Percentiles rank a stretch among this genome's conserved stretches.
These are phyloP conservation scores for Sarocladium brachiariae DNA, from an alignment of 2,329 filamentous ascomycete genomes.

Conservation along the genomic window DNA sequence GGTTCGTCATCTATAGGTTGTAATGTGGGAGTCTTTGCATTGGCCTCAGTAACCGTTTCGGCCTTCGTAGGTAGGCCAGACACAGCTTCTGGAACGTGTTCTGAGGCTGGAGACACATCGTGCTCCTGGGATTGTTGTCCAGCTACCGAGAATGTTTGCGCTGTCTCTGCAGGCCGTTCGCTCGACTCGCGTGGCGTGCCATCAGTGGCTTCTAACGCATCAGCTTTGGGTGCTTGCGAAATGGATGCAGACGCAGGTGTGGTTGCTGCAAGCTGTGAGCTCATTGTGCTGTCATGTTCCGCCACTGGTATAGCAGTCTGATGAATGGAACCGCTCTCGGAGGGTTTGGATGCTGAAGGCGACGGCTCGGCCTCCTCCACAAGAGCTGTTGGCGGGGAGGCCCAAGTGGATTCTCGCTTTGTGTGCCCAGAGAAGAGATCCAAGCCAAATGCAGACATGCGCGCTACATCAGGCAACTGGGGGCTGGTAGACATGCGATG, in stretches of 20 bases:
- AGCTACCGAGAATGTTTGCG: not conserved
- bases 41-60: not conserved
- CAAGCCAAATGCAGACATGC: constrained; percentile 54
- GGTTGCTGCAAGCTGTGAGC: not conserved
- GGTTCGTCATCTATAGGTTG: constrained; percentile 12
- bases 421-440: constrained; percentile 40
- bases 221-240: not conserved
- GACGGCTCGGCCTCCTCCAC: not conserved
- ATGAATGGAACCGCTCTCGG: not conserved
- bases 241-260: not conserved
- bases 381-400: not conserved
- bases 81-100: constrained; percentile 11
- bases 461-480: constrained; percentile 49
- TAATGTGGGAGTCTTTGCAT: not conserved
- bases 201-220: too few relatives aligned
- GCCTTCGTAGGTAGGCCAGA: not conserved
- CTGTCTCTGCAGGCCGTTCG: not conserved
- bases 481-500: constrained; percentile 44
- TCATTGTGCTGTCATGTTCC: not conserved
- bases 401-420: constrained; percentile 19
- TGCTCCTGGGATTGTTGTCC: not conserved
- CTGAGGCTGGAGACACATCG: constrained; percentile 17
- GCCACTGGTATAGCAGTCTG: not conserved
- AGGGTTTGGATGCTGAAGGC: not conserved
- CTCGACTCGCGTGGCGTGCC: not conserved